Conservation (phyloP, 331 rosid genomes). For the Rosa hybrid region DNA sequence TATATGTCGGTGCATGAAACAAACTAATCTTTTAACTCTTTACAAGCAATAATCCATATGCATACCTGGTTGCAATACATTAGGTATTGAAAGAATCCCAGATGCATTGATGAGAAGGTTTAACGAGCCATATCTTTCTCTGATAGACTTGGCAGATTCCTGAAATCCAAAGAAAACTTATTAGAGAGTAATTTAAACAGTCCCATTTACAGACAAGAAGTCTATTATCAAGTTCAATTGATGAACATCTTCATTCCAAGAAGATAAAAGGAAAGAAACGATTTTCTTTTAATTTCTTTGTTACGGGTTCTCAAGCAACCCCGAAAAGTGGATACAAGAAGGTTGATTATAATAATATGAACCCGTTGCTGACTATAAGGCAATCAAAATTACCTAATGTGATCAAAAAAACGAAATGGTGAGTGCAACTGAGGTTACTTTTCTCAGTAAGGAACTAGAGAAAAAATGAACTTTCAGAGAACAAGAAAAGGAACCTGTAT, state of each 20-base stretch:
- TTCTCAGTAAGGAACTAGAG: not conserved
- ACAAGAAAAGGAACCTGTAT: slow-evolving; percentile 58
- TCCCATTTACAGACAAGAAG: slow-evolving; percentile 1
- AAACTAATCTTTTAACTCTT: not conserved
- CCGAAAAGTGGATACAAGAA: not conserved
- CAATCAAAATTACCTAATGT: not conserved
- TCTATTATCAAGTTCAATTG: not conserved
- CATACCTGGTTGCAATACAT: slow-evolving; percentile 77
- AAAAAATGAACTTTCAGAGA: not conserved
- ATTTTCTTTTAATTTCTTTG: no score
- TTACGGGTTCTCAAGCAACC: not conserved
- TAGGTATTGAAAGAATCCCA: slow-evolving; percentile 85
- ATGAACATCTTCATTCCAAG: not conserved
- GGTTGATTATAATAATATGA: not conserved
- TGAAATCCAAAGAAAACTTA: slow-evolving; percentile 33
- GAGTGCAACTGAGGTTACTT: not conserved
- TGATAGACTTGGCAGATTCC: slow-evolving; percentile 75
- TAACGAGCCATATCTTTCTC: slow-evolving; percentile 66
- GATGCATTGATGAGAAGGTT: slow-evolving; percentile 89
- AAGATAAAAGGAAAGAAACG: not conserved
- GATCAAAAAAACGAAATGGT: not conserved
- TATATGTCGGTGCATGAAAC: not conserved
- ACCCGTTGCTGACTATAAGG: not conserved
- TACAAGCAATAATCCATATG: slow-evolving; percentile 6
- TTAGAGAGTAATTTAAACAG: not conserved